These are phyloP conservation scores for Mimosa bimucronata DNA, from an alignment of 306 rosid species.

Conservation along the genomic window DNA sequence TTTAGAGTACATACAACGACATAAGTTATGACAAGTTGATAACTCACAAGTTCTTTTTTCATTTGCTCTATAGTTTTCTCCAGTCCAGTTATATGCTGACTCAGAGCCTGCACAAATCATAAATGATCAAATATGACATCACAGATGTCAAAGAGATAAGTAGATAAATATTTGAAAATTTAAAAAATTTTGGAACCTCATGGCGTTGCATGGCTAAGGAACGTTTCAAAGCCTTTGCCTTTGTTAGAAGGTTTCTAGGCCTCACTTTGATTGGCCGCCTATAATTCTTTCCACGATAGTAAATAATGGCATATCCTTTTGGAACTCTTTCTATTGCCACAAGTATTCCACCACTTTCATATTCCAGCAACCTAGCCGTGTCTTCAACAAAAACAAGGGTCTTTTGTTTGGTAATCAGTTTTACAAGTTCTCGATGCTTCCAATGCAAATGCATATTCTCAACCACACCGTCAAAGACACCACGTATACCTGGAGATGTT, in stretches of 20 bases:
- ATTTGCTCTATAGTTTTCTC: constrained; percentile 71
- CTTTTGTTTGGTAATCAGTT: constrained; percentile 83
- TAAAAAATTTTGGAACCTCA: constrained; percentile 61
- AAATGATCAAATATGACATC: constrained; percentile 40
- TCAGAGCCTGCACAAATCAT: constrained; percentile 74
- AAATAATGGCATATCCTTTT: constrained; percentile 83
- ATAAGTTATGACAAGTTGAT: constrained; percentile 24
- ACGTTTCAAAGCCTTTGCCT: constrained; percentile 86
- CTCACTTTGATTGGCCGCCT: constrained; percentile 72
- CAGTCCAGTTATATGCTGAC: constrained; percentile 84
- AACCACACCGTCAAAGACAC: constrained; percentile 84
- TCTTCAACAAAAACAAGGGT: constrained; percentile 86
- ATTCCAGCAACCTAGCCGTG: constrained; percentile 83
- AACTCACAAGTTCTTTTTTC: constrained; percentile 80
- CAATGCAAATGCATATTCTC: constrained; percentile 99
- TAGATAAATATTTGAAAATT: constrained; percentile 11
- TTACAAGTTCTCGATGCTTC: constrained; percentile 95
- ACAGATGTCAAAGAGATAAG: constrained; percentile 18
- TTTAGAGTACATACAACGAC: not conserved
- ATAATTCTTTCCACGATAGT: constrained; percentile 96
- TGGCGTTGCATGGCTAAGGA: constrained; percentile 91
- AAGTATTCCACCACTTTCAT: constrained; percentile 89
- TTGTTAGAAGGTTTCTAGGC: constrained; percentile 86
- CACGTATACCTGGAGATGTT: constrained; percentile 75
- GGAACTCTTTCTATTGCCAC: constrained; percentile 90